Base-by-base conservation (phyloP, 305 asterid genomes). In the Fraxinus sp. region DNA sequence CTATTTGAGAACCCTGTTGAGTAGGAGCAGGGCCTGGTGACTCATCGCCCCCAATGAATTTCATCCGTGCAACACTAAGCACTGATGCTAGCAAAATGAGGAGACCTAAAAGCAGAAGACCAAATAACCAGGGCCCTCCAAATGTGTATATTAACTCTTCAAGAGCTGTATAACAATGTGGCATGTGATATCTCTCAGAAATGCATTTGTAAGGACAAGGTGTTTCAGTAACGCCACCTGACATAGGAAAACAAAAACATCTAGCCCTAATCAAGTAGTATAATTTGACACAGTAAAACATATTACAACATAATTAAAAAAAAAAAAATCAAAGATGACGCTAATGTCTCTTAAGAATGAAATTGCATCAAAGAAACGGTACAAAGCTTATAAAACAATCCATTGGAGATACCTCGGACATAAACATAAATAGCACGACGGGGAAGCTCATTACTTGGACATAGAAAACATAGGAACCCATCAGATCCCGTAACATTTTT, bases 51-150 rank as follows among this genome's bases (percentile, higher is more conserved):
- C 98, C 97, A 68, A 97, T 91, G 88, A 92, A 95, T 87, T 97
- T 95, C 98, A 95, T 91, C 37, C 99, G 91, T 57, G 99, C 99
- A 82, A 97, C 99, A 88, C 99, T 97, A 20, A 97, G 89, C 82
- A 97, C 99, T 77, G 92, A 82, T 36, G 99, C 97, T 81, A 97
- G 94, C 84, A 95, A 88, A 86, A 97, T 85, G 75, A 97, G 94
- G 79, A 97, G 92, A 86, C 96, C 94, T 86, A 97, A 85, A 76
- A 97, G 96, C 84, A 97, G 94, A 83, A 93, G 91, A 83, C 98
- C 97, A 86, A 97, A 97, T 84, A 90, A 83, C 99, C 99, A 97
- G 82, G 98, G 99, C 77, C 99, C 99, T 66, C 99, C 99, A 93
- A 97, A 97, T 57, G 98, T 93, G 88, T 97, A 92, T 79, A 97